phyloP scores from a whole-genome alignment of 192 early-diverging fungal species.

The Backusella circina region DNA sequence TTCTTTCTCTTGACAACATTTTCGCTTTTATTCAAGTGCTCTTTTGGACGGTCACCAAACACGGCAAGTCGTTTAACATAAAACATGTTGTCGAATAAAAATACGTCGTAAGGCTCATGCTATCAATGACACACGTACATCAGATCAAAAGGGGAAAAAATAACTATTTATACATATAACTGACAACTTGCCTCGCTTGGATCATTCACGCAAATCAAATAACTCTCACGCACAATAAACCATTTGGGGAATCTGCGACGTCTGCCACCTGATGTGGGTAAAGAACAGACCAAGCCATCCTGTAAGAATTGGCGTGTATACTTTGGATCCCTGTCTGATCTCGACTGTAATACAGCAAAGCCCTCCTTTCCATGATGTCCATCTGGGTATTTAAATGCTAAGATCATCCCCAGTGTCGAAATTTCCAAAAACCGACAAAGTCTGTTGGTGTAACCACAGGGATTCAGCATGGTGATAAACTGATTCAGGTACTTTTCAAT shows the following conservation, averaged over 20 bases:
- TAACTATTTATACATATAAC: background rate
- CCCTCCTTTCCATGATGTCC: conserved; percentile 67
- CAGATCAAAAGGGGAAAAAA: background rate
- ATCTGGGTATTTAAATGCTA: conserved; percentile 25
- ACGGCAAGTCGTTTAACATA: conserved; percentile 27
- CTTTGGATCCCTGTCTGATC: conserved; percentile 42
- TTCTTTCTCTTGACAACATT: background rate
- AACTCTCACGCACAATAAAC: conserved; percentile 67
- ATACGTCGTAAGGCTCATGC: conserved; percentile 42
- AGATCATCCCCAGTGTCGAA: conserved; percentile 38
- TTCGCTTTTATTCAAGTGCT: background rate
- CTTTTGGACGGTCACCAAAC: conserved; percentile 25
- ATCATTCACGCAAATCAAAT: conserved; percentile 40
- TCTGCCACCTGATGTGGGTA: background rate
- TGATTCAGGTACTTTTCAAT: conserved; percentile 30
- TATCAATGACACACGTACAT: background rate
- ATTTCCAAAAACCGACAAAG: conserved; percentile 50
- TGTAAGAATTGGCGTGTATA: conserved; percentile 2
- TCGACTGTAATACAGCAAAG: conserved; percentile 45
- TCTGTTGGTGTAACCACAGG: conserved; percentile 38
- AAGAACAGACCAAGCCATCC: background rate
- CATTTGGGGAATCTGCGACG: conserved; percentile 48
- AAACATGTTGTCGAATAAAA: conserved; percentile 41
- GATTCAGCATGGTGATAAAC: conserved; percentile 34
- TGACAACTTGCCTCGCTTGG: conserved; percentile 38